Percentiles rank a stretch among this genome's conserved stretches.
These are phyloP conservation scores for Candida lessepsii DNA, from an alignment of 805 yeast species.

Conservation along the genomic window DNA sequence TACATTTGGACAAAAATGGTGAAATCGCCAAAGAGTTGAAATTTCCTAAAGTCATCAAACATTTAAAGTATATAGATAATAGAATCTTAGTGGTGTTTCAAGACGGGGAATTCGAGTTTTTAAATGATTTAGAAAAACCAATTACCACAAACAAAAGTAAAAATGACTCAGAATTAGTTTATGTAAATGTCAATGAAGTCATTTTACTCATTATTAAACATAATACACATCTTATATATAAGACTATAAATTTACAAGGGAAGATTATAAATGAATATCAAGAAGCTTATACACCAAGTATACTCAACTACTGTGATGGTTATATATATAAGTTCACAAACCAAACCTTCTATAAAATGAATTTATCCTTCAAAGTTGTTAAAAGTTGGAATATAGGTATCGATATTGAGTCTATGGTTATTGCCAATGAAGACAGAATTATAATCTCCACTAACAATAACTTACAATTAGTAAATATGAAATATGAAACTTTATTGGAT, in stretches of 20 bases:
- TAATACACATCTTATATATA: slow-evolving; percentile 19
- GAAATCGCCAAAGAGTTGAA: slow-evolving; percentile 2
- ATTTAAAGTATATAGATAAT: slow-evolving; percentile 6
- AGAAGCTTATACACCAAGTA: slow-evolving; percentile 7
- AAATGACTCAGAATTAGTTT: slow-evolving; percentile 7
- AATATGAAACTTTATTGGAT: slow-evolving; percentile 41
- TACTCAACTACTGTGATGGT: slow-evolving; percentile 10
- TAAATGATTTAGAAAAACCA: slow-evolving; percentile 3
- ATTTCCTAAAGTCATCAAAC: slow-evolving; percentile 1
- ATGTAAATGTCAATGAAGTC: slow-evolving; percentile 14
- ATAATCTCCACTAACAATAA: slow-evolving; percentile 40
- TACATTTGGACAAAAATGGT: slow-evolving; percentile 20
- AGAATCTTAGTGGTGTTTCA: slow-evolving; percentile 5
- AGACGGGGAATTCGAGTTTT: slow-evolving; percentile 4
- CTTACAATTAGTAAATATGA: slow-evolving; percentile 45
- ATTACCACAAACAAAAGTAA: background rate
- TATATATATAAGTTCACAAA: slow-evolving; percentile 11
- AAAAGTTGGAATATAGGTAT: slow-evolving; percentile 8
- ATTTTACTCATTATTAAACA: slow-evolving; percentile 13
- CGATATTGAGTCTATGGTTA: slow-evolving; percentile 26
- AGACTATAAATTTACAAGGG: slow-evolving; percentile 22
- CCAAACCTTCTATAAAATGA: slow-evolving; percentile 9
- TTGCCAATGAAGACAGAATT: slow-evolving; percentile 48
- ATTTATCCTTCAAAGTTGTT: slow-evolving; percentile 8
- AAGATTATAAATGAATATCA: slow-evolving; percentile 2